A percentile compares a stretch with the other conserved stretches of the same genome.
These are phyloP conservation scores for Sicyos baderoa DNA, from an alignment of 306 rosid genomes.

Conservation along the genomic window DNA sequence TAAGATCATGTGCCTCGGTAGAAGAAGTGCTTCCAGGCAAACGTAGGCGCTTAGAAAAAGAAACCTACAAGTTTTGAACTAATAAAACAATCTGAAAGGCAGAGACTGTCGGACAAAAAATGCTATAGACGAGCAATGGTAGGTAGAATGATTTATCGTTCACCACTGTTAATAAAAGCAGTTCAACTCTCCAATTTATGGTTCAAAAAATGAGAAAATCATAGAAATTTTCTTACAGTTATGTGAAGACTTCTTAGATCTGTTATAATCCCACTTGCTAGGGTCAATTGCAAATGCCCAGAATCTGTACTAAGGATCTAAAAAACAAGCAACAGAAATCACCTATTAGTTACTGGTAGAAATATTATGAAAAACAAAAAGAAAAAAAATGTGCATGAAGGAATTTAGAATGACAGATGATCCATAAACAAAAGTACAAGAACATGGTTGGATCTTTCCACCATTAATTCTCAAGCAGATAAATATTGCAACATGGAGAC, in stretches of 20 bases:
- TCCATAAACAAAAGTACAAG: background rate
- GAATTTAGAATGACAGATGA: background rate
- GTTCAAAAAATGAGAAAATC: background rate
- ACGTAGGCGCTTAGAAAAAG: slow-evolving; percentile 65
- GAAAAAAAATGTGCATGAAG: background rate
- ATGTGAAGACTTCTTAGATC: slow-evolving; percentile 56
- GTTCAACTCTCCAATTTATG: slow-evolving; percentile 2
- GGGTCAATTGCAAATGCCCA: slow-evolving; percentile 32
- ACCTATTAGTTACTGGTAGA: slow-evolving; percentile 12
- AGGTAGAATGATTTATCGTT: slow-evolving; percentile 1
- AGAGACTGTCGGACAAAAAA: slow-evolving; percentile 12
- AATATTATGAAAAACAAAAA: background rate
- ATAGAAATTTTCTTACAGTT: slow-evolving; percentile 46
- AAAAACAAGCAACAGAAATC: slow-evolving; percentile 19
- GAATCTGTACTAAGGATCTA: slow-evolving; percentile 71
- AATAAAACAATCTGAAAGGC: slow-evolving; percentile 14
- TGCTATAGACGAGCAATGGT: slow-evolving; percentile 13
- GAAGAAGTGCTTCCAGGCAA: slow-evolving; percentile 54
- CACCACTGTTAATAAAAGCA: background rate
- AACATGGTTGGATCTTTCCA: background rate
- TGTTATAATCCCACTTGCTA: slow-evolving; percentile 69
- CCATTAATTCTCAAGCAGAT: background rate
- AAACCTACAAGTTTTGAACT: slow-evolving; percentile 44
- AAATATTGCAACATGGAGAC: background rate
- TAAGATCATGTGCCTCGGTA: slow-evolving; percentile 50